Evolutionary conservation across 1,284 basidiomycete genomes (phyloP).

Genomic region (Xerocomus nothofagi): DNA sequence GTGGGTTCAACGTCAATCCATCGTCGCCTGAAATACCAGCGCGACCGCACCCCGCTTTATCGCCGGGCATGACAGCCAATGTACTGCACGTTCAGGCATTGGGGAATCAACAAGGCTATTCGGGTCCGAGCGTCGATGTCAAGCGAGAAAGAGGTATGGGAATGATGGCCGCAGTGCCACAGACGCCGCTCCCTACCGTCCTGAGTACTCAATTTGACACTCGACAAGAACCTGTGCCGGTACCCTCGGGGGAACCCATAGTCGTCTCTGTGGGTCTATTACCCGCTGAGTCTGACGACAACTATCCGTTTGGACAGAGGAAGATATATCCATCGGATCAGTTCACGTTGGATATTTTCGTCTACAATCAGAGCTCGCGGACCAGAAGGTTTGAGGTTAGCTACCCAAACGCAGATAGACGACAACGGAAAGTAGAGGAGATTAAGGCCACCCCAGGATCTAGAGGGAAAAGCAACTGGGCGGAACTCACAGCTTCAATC

Average conservation of each 20-base stretch:
- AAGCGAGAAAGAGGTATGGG: constrained; percentile 50
- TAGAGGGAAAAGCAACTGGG: constrained; percentile 12
- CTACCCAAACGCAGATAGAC: constrained; percentile 53
- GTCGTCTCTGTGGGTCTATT: constrained; percentile 75
- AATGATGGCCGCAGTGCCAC: constrained; percentile 39
- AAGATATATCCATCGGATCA: constrained; percentile 70
- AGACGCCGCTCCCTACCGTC: constrained; percentile 57
- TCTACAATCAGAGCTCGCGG: constrained; percentile 82
- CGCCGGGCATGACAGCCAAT: constrained; percentile 45
- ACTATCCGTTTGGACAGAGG: constrained; percentile 31
- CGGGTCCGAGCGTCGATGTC: constrained; percentile 64
- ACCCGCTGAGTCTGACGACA: constrained; percentile 22
- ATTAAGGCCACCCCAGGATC: constrained; percentile 9
- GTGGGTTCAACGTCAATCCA: neutral
- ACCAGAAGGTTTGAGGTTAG: constrained; percentile 76
- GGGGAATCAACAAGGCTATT: constrained; percentile 43
- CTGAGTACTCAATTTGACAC: constrained; percentile 34
- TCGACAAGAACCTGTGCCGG: constrained; percentile 29
- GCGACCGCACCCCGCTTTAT: constrained; percentile 59
- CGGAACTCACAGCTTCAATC: constrained; percentile 39
- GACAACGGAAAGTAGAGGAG: constrained; percentile 44
- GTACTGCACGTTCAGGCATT: constrained; percentile 57
- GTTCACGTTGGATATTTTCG: constrained; percentile 85
- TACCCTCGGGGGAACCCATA: constrained; percentile 51
- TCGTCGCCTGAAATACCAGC: constrained; percentile 13